These are phyloP conservation scores for Penicillium sclerotigenum DNA, from an alignment of 2,329 filamentous ascomycete genomes.

Conservation along the genomic window DNA sequence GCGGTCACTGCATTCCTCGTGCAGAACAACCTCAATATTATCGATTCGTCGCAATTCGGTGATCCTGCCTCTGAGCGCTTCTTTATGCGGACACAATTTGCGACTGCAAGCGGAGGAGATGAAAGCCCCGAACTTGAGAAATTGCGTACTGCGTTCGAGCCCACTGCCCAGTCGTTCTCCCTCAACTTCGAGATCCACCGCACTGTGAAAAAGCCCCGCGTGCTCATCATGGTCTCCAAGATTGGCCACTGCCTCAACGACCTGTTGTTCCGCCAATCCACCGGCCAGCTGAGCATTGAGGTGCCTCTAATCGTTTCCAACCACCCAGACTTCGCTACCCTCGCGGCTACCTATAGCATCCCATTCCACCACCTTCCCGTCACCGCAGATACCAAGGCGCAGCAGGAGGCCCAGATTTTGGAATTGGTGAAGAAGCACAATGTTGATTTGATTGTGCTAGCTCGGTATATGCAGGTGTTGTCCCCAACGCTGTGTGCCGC, in stretches of 20 bases:
- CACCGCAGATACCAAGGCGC: constrained; percentile 69
- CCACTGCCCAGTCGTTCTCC: constrained; percentile 60
- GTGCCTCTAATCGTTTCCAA: constrained; percentile 78
- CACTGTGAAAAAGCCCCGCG: constrained; percentile 65
- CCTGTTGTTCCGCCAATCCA: constrained; percentile 73
- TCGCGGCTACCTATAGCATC: constrained; percentile 71
- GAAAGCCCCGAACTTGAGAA: constrained; percentile 43
- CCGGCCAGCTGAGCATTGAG: constrained; percentile 70
- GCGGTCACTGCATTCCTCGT: constrained; percentile 77
- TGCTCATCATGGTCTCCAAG: constrained; percentile 87
- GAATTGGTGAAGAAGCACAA: constrained; percentile 65
- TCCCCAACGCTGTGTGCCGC: constrained; percentile 69
- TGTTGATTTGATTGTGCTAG: constrained; percentile 76
- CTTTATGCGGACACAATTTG: constrained; percentile 87
- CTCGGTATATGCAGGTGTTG: constrained; percentile 85
- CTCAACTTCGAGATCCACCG: constrained; percentile 72
- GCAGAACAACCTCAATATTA: constrained; percentile 70
- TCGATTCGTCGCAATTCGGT: constrained; percentile 81
- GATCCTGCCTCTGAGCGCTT: constrained; percentile 71
- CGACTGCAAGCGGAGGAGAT: constrained; percentile 42
- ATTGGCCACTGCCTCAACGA: constrained; percentile 85
- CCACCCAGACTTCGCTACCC: constrained; percentile 67
- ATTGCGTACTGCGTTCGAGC: constrained; percentile 56
- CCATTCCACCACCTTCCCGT: constrained; percentile 79
- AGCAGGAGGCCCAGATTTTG: constrained; percentile 70